A percentile compares a stretch with the other conserved stretches of the same genome.
phyloP scores from a whole-genome alignment of 352 stramenopile genomes.

The Thalassiosira exigua region DNA sequence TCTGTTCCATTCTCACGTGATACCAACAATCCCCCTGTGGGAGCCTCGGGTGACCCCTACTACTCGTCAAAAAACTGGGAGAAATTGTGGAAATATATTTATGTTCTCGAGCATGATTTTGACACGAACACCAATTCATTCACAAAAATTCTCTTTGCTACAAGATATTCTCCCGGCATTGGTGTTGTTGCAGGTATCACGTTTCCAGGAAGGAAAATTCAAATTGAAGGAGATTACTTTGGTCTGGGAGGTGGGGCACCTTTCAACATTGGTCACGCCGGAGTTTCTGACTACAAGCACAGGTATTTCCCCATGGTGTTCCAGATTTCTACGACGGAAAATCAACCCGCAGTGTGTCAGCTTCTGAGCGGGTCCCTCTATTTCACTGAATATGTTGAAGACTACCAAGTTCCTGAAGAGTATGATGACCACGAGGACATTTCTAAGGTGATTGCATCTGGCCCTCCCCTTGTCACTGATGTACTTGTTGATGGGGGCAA shows the following conservation, averaged over 20 bases:
- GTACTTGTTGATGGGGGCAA: conserved; percentile 9
- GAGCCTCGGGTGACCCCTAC: background rate
- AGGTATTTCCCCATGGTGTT: conserved; percentile 13
- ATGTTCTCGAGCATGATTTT: conserved; percentile 3
- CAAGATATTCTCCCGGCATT: background rate
- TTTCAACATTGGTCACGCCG: conserved; percentile 7
- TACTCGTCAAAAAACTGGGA: background rate
- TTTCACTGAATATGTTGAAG: background rate
- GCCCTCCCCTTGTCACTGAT: too few species aligned
- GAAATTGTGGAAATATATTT: conserved; percentile 21
- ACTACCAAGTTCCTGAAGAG: background rate
- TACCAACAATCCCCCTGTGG: background rate
- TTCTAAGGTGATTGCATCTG: too few species aligned
- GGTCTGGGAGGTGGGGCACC: background rate
- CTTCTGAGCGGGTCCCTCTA: background rate
- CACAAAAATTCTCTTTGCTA: background rate
- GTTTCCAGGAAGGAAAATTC: conserved; percentile 3
- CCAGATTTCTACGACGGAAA: conserved; percentile 10
- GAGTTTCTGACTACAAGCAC: conserved; percentile 17
- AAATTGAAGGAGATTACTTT: conserved; percentile 19
- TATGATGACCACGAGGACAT: too few species aligned
- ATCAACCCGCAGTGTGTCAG: background rate
- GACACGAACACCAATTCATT: background rate
- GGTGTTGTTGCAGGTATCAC: background rate
- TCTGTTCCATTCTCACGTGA: background rate